These are phyloP conservation scores for Triticum turgidum DNA, from an alignment of 176 grass and related monocot species.

Conservation along the genomic window DNA sequence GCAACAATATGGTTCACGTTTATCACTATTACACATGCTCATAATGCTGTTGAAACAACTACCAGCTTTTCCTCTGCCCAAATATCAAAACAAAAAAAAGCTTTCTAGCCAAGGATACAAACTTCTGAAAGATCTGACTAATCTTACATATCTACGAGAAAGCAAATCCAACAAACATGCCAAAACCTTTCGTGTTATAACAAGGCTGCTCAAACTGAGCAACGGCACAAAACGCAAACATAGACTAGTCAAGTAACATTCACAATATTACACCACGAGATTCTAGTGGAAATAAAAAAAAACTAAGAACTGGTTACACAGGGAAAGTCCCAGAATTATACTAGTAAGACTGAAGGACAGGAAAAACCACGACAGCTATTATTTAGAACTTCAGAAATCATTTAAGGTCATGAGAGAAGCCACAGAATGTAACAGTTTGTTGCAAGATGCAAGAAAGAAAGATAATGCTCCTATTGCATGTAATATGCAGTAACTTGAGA, in stretches of 20 bases:
- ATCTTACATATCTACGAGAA: neutral
- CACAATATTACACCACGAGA: neutral
- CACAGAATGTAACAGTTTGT: neutral
- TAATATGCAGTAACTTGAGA: neutral
- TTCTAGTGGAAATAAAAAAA: neutral
- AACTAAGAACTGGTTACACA: neutral
- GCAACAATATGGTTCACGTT: neutral
- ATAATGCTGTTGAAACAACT: neutral
- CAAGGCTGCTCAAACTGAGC: neutral
- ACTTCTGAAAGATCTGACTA: neutral
- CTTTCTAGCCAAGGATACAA: neutral
- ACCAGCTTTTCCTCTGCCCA: constrained; percentile 6
- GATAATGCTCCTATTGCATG: neutral
- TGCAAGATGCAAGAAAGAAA: neutral
- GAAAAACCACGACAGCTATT: neutral
- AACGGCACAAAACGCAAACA: neutral
- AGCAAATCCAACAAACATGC: neutral
- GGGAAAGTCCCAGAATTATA: neutral
- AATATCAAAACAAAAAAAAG: neutral
- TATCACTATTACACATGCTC: neutral
- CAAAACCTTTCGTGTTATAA: neutral
- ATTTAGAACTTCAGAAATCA: neutral
- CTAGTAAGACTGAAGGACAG: neutral
- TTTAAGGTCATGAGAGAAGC: neutral
- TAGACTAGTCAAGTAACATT: neutral